phyloP scores from a whole-genome alignment of 2,329 filamentous ascomycete genomes.

The Beauveria rudraprayagi region DNA sequence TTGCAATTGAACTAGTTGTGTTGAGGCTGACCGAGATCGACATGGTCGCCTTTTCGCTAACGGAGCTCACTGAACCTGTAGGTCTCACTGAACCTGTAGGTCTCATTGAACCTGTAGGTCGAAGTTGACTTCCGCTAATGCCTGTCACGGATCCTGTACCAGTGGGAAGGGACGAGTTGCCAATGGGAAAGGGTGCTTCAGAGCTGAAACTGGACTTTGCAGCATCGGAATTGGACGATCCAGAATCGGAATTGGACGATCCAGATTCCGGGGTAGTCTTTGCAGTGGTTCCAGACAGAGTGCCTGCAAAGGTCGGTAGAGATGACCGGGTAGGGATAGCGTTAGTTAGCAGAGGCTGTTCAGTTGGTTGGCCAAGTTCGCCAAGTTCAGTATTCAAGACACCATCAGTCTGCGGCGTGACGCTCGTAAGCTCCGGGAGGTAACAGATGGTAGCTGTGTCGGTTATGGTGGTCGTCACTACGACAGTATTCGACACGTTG shows the following conservation, averaged over 20 bases:
- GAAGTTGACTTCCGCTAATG: neutral
- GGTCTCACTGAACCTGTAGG: neutral
- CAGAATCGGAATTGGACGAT: neutral
- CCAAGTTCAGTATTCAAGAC: neutral
- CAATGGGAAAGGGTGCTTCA: neutral
- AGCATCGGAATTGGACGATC: neutral
- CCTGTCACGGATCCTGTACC: neutral
- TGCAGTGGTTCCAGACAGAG: slow-evolving; percentile 2
- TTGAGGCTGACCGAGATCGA: neutral
- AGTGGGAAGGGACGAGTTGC: neutral
- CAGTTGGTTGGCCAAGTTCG: neutral
- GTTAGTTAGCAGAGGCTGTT: slow-evolving; percentile 16
- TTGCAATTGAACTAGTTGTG: neutral
- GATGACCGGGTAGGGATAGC: slow-evolving; percentile 25
- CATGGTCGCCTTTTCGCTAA: neutral
- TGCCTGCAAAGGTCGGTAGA: slow-evolving; percentile 18
- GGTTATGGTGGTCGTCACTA: neutral
- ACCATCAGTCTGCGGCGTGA: slow-evolving; percentile 2
- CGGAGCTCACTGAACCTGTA: neutral
- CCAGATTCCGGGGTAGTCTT: neutral
- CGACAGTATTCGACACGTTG: neutral
- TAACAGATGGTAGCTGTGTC: neutral
- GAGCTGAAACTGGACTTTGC: neutral
- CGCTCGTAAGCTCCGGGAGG: neutral
- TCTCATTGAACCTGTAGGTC: neutral